Evolutionary conservation across 75 land plant species (phyloP).

Genomic region (Chamaecyparis obtusa): DNA sequence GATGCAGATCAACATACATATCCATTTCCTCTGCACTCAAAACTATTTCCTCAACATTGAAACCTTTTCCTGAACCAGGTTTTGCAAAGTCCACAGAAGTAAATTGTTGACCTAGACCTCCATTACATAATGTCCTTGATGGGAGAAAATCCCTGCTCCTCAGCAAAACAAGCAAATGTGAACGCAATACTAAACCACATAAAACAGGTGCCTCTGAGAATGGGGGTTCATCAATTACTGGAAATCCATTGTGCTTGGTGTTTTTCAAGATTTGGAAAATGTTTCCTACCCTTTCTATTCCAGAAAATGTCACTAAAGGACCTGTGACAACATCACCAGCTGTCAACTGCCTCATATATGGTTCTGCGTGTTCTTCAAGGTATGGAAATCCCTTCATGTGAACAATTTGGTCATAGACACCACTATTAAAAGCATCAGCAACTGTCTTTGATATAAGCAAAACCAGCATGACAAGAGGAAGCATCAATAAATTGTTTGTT

Average conservation of each 20-base stretch:
- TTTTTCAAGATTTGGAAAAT: slow-evolving; percentile 58
- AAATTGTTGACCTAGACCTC: slow-evolving; percentile 14
- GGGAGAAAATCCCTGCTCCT: slow-evolving; percentile 55
- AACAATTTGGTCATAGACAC: slow-evolving; percentile 75
- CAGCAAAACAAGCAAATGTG: slow-evolving; percentile 75
- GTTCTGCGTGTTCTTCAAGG: slow-evolving; percentile 79
- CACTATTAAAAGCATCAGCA: slow-evolving; percentile 75
- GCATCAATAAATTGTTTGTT: slow-evolving; percentile 78
- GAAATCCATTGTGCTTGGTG: slow-evolving; percentile 87
- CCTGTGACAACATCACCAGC: slow-evolving; percentile 74
- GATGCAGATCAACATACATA: slow-evolving; percentile 84
- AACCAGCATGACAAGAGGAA: slow-evolving; percentile 93
- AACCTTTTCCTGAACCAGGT: slow-evolving; percentile 65
- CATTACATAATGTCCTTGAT: not conserved
- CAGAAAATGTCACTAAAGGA: slow-evolving; percentile 62
- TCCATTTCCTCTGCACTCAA: slow-evolving; percentile 75
- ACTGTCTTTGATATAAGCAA: slow-evolving; percentile 88
- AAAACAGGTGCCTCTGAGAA: slow-evolving; percentile 48
- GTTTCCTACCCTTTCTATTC: slow-evolving; percentile 70
- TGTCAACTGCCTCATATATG: slow-evolving; percentile 82
- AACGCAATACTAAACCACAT: slow-evolving; percentile 72
- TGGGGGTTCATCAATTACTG: slow-evolving; percentile 76
- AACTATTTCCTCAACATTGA: slow-evolving; percentile 56
- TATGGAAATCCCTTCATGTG: slow-evolving; percentile 78
- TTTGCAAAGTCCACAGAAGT: slow-evolving; percentile 78